Evolutionary conservation across 176 grass and related monocot species (phyloP), one percentile per base, ranked within the genome.

Genomic region (Hordeum vulgare): DNA sequence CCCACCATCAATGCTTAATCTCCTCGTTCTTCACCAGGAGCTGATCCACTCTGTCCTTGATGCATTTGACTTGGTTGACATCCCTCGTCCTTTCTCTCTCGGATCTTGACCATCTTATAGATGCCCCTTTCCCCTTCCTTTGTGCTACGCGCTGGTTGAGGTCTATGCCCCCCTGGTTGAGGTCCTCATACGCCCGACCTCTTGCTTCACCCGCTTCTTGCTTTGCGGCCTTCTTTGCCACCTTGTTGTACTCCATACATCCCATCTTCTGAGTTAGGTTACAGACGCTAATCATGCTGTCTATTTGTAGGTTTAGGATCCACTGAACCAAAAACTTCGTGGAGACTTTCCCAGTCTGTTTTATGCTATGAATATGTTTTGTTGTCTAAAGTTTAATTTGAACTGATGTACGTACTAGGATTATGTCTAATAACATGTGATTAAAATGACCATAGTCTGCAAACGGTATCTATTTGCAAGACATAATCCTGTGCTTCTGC

Each of bases 271-370:
- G 20, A 70, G 61, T 62, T 71, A 39, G 80, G 54, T 79, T 78
- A 61, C 29, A 12, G 45, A 31, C 2, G 8, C 24, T 75, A 49
- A 61, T 59, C 65, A 33, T 66, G 76, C 36, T 80, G 8, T 47
- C 14, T 73, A 73, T 73, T 73, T 73, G 24, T 73, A 53, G 59
- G 54, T 88, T 61, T 33, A 63, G 74, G 81, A 28, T 78, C 59
- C 47, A 75, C 14, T 66, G 26, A 33, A 61, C 24, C 84, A 74
- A 81, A 80, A 83, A 29, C 18, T 72, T 70, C 25, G 18, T 14
- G 14, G 39, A 29, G 37, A 62, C 15, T 28, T 62, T 41, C 36
- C 39, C 39, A 49, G 29, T 87, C 29, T 65, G 36, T 11, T 87
- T 18, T 37, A 12, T 45, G 11, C 78, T 83, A 4, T 68, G 11